phyloP scores from a whole-genome alignment of 2,329 filamentous ascomycete species.

The Fusarium veterinarium region DNA sequence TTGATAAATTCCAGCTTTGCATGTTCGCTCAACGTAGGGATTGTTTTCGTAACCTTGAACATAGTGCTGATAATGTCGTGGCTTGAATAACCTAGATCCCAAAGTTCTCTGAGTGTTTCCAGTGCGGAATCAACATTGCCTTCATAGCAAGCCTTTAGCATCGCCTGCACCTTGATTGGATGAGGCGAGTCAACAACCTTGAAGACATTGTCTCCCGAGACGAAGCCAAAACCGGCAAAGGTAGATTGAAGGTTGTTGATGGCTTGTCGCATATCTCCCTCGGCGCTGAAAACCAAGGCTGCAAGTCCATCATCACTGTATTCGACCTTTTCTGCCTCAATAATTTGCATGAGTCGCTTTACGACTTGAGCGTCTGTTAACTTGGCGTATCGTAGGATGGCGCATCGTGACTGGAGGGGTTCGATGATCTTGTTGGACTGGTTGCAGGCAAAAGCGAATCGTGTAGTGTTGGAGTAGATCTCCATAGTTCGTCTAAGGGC shows the following conservation, averaged over 20 bases:
- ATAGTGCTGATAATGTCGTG: conserved; percentile 99
- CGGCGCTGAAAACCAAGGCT: conserved; percentile 95
- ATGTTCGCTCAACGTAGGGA: conserved; percentile 91
- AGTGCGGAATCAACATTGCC: conserved; percentile 89
- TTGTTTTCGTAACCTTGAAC: conserved; percentile 98
- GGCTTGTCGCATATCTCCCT: conserved; percentile 98
- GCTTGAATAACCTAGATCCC: conserved; percentile 95
- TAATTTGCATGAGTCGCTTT: conserved; percentile 90
- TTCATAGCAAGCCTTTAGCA: conserved; percentile 97
- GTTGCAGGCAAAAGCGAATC: conserved; percentile 98
- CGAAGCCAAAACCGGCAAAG: conserved; percentile 91
- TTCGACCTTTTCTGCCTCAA: conserved; percentile 89
- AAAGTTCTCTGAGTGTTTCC: conserved; percentile 88
- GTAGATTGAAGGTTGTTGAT: conserved; percentile 99
- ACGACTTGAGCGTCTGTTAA: conserved; percentile 94
- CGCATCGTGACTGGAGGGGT: conserved; percentile 95
- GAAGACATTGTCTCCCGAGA: conserved; percentile 98
- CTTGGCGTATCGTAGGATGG: conserved; percentile 92
- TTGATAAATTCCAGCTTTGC: conserved; percentile 97
- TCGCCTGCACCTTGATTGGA: conserved; percentile 97
- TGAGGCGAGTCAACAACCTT: conserved; percentile 97
- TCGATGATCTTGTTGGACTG: conserved; percentile 99
- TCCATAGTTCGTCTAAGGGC: conserved; percentile 97
- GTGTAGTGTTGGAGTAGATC: conserved; percentile 95
- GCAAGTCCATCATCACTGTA: conserved; percentile 94